Evolutionary conservation across 1,139 yeast species (phyloP).

Genomic region (Zygosaccharomyces pseudobailii): DNA sequence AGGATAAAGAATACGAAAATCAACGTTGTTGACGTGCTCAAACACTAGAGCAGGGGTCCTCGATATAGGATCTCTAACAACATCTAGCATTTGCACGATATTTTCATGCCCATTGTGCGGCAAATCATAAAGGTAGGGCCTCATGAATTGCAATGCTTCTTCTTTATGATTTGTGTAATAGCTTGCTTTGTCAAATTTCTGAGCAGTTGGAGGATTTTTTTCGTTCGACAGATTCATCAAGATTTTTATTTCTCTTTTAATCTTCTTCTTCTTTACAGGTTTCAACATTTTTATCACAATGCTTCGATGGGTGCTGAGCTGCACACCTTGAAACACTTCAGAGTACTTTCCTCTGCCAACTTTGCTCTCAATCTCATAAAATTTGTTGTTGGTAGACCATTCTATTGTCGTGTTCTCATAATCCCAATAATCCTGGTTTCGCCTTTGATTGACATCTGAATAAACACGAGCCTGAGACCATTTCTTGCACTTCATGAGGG

Average conservation of each 20-base stretch:
- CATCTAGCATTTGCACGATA: constrained; percentile 73
- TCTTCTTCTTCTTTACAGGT: constrained; percentile 95
- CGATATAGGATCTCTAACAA: constrained; percentile 84
- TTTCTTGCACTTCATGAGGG: constrained; percentile 27
- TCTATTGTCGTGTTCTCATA: constrained; percentile 63
- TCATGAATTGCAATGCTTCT: constrained; percentile 23
- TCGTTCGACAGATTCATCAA: constrained; percentile 62
- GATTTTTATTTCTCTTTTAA: constrained; percentile 90
- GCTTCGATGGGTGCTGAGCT: constrained; percentile 48
- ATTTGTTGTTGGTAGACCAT: constrained; percentile 45
- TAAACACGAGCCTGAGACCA: constrained; percentile 80
- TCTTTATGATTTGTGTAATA: constrained; percentile 30
- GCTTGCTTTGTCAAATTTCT: constrained; percentile 21
- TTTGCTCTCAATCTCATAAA: constrained; percentile 86
- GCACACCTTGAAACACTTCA: constrained; percentile 85
- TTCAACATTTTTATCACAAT: constrained; percentile 91
- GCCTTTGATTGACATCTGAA: constrained; percentile 73
- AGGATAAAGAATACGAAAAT: constrained; percentile 88
- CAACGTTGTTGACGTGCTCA: constrained; percentile 86
- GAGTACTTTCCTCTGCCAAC: constrained; percentile 97
- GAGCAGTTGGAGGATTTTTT: constrained; percentile 26
- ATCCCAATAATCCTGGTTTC: constrained; percentile 92
- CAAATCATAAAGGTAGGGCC: constrained; percentile 26
- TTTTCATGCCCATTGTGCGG: constrained; percentile 43
- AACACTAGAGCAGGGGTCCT: constrained; percentile 92